phyloP scores from a whole-genome alignment of 2,329 filamentous ascomycete genomes.

The Paraphoma sp. region DNA sequence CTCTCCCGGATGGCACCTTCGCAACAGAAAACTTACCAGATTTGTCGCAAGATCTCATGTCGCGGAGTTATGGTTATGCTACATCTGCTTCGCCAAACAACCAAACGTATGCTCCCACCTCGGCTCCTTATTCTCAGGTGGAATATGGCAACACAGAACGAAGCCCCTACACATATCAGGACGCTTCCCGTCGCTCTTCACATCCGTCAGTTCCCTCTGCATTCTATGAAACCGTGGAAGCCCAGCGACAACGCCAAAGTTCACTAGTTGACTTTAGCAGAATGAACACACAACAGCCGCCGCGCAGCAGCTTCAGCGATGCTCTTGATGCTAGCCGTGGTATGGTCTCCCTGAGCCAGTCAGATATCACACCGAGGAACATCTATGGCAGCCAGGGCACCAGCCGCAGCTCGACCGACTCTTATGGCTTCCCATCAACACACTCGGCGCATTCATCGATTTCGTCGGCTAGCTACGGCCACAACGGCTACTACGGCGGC shows the following conservation, averaged over 20 bases:
- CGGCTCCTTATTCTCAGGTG: slow-evolving; percentile 75
- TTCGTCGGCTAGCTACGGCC: slow-evolving; percentile 80
- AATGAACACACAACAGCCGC: slow-evolving; percentile 64
- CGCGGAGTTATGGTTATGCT: slow-evolving; percentile 73
- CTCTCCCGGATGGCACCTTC: slow-evolving; percentile 67
- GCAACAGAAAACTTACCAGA: slow-evolving; percentile 72
- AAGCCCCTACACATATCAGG: slow-evolving; percentile 64
- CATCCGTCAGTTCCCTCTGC: slow-evolving; percentile 77
- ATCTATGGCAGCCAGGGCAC: slow-evolving; percentile 75
- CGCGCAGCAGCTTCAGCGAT: slow-evolving; percentile 77
- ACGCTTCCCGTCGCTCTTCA: slow-evolving; percentile 73
- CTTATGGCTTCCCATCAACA: slow-evolving; percentile 87
- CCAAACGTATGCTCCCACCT: slow-evolving; percentile 70
- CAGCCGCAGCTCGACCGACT: slow-evolving; percentile 77
- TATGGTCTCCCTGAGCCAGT: slow-evolving; percentile 93
- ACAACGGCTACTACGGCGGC: slow-evolving; percentile 79
- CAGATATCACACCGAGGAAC: slow-evolving; percentile 76
- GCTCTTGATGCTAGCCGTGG: slow-evolving; percentile 91
- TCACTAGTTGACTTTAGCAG: slow-evolving; percentile 71
- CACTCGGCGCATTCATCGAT: slow-evolving; percentile 90
- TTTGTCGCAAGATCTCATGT: slow-evolving; percentile 77
- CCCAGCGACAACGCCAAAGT: slow-evolving; percentile 61
- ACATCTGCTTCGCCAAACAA: slow-evolving; percentile 73
- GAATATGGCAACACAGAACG: slow-evolving; percentile 68
- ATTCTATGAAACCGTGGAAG: slow-evolving; percentile 57